Base-by-base conservation (phyloP, 768 basidiomycete species). In the Leccinum broughii region DNA sequence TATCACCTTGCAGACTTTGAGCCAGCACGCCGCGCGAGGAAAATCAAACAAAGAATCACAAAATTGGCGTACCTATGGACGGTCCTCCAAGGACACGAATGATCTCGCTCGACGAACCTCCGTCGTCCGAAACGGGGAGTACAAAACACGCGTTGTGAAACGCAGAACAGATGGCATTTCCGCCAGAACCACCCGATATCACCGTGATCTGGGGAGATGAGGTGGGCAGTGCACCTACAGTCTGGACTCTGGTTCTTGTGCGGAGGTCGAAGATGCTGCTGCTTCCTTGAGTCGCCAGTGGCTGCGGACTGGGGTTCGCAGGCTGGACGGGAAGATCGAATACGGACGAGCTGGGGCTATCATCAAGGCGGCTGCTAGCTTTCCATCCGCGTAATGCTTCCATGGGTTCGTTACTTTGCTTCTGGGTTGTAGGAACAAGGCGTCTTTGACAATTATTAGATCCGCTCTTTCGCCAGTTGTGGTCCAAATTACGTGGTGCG, bases 61-160 rank as follows among this genome's bases (percentile, higher is more conserved):
- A 57, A 37, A 24, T 46, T 53, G 61, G 62, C 68, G 59, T 66
- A 90, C 92, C 90, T 68, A 95, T 85, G 35, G 92, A 93, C 22
- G 92, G 90, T 3, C 92, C 92, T 17, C 90, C 91, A 56, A 98
- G 80, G 24, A 95, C 93, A 53, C 95, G 86, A 55, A 95, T 92
- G 55, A 96, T 96, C 78, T 97, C 95, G 64, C 91, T 92, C 3
- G 94, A 96, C 3, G 92, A 94, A 49, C 95, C 95, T 1, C 95
- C 95, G 72, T 98, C 94, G 70, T 98, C 95, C 6, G 93, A 95
- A 34, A 98, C 92, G 6, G 95, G 95, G 35, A 98, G 79, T 26
- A 95, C 87, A 68, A 95, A 93, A 68, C 85, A 88, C 24, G 90
- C 87, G 61, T 80, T 68, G 3, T 81, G 82, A 69, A 98, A 97